Percentiles rank a stretch among this genome's conserved stretches.
These are phyloP conservation scores for Daldinia eschscholtzii DNA, from an alignment of 2,329 filamentous ascomycete genomes.

Conservation along the genomic window DNA sequence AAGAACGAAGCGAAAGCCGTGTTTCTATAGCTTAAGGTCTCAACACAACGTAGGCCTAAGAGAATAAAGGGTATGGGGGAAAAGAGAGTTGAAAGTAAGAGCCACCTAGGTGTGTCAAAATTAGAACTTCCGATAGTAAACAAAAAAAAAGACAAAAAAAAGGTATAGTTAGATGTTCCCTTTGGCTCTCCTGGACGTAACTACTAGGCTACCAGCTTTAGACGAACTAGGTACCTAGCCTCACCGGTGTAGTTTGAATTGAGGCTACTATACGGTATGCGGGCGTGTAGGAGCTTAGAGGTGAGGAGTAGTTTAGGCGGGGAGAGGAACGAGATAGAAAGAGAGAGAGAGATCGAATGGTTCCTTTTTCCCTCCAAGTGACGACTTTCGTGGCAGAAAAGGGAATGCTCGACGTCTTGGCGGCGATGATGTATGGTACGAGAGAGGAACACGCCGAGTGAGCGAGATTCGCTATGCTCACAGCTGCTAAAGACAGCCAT, in stretches of 20 bases:
- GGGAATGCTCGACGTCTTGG: conserved; percentile 52
- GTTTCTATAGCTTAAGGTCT: conserved; percentile 24
- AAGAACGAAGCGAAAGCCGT: conserved; percentile 20
- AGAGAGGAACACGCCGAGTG: conserved; percentile 38
- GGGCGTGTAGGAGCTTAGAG: conserved; percentile 29
- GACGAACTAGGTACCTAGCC: conserved; percentile 24
- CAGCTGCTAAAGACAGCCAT: conserved; percentile 23
- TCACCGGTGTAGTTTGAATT: conserved; percentile 25
- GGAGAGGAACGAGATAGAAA: conserved; percentile 44
- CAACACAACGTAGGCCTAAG: conserved; percentile 27
- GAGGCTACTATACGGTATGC: conserved; percentile 41
- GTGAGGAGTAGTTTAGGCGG: conserved; percentile 39
- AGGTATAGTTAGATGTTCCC: conserved; percentile 22
- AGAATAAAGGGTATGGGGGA: conserved; percentile 10
- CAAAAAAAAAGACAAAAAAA: too few relatives aligned
- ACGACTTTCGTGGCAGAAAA: conserved; percentile 49
- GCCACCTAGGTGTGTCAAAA: background rate
- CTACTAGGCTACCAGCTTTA: conserved; percentile 31
- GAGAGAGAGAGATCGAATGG: conserved; percentile 36
- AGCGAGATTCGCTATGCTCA: conserved; percentile 30
- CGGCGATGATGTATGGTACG: conserved; percentile 47
- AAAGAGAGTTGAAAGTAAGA: background rate
- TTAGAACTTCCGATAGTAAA: conserved; percentile 20
- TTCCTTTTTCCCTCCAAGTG: conserved; percentile 41
- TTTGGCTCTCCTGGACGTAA: conserved; percentile 19